Base-by-base conservation (phyloP, 2,329 filamentous ascomycete species). In the Exophiala mesophila region DNA sequence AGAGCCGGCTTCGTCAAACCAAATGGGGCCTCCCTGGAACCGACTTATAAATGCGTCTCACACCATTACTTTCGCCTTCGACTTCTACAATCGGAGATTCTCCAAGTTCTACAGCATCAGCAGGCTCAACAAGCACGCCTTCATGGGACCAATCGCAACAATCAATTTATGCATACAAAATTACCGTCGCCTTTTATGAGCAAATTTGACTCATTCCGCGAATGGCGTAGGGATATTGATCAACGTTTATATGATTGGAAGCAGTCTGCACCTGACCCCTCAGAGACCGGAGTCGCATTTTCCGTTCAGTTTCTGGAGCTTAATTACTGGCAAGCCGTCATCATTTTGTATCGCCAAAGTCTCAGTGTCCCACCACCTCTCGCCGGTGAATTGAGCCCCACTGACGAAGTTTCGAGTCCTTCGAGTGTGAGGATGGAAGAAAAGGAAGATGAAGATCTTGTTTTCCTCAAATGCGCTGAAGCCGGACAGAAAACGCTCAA, bases 321-420 rank as follows among this genome's bases (percentile, higher is more conserved):
- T 47, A 97, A 97, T 63, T 97, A 97, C 65, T 97, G 90, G 89
- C 90, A 96, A 62, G 88, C 88, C 3, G 82, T 97, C 47, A 94
- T 96, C 54, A 88, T 96, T 83, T 76, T 97, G 15, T 97, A 97
- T 62, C 76, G 90, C 41, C 90, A 95, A 63, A 92, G 88, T 62
- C 66, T 95, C 48, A 84, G 86, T 36, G 86, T 95, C 13, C 90
- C 90, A 1, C 79, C 84, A 29, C 80, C 88, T 58, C 80, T 97
- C 44, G 87, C 89, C 40, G 81, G 81, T 40, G 90, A 96, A 64
- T 80, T 80, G 5, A 75, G 70, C 29, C 71, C 73, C 2, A 70
- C 75, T 3, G 75, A 77, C 37, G 76, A 80, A 43, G 73, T 80
- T 6, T 70, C 72, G 2, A 81, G 76, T 50, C 77, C 78, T 4